phyloP scores from a whole-genome alignment of 164 flowering plant genomes.

The Houttuynia cordata region DNA sequence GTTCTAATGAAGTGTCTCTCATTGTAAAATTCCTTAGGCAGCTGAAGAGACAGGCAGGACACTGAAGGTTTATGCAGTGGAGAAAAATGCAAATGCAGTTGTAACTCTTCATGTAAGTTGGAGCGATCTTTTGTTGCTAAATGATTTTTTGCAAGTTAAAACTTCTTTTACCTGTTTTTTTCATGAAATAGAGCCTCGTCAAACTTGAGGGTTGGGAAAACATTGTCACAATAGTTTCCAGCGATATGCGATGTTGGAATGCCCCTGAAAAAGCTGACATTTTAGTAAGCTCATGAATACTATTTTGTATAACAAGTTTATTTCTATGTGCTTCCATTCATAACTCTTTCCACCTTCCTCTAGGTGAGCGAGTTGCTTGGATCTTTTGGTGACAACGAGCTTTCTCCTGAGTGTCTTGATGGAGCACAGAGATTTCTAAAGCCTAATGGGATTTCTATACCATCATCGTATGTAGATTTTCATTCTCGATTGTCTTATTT shows the following conservation, averaged over 20 bases:
- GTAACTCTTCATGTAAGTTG: slow-evolving; percentile 79
- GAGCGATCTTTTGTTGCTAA: too few relatives aligned
- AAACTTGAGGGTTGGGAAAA: slow-evolving; percentile 93
- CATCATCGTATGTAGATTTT: slow-evolving; percentile 61
- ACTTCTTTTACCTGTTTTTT: neutral
- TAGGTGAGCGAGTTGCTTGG: slow-evolving; percentile 98
- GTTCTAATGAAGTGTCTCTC: neutral
- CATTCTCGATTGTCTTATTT: too few relatives aligned
- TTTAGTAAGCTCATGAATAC: slow-evolving; percentile 32
- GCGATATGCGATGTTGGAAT: slow-evolving; percentile 96
- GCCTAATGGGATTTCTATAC: slow-evolving; percentile 89
- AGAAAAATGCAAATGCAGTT: slow-evolving; percentile 98
- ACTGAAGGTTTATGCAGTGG: slow-evolving; percentile 88
- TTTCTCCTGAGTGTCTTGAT: slow-evolving; percentile 98
- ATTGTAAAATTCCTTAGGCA: slow-evolving; percentile 35
- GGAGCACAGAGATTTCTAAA: slow-evolving; percentile 91
- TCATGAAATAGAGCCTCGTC: slow-evolving; percentile 62
- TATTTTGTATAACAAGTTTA: neutral
- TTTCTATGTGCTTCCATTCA: neutral
- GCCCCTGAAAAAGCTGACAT: slow-evolving; percentile 98
- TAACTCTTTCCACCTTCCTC: neutral
- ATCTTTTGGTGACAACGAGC: slow-evolving; percentile 98
- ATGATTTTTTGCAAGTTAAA: neutral
- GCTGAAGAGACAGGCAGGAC: slow-evolving; percentile 92
- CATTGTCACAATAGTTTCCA: slow-evolving; percentile 64